Base-by-base conservation (phyloP, 2,329 filamentous ascomycete genomes). In the Epichloe glyceriae region DNA sequence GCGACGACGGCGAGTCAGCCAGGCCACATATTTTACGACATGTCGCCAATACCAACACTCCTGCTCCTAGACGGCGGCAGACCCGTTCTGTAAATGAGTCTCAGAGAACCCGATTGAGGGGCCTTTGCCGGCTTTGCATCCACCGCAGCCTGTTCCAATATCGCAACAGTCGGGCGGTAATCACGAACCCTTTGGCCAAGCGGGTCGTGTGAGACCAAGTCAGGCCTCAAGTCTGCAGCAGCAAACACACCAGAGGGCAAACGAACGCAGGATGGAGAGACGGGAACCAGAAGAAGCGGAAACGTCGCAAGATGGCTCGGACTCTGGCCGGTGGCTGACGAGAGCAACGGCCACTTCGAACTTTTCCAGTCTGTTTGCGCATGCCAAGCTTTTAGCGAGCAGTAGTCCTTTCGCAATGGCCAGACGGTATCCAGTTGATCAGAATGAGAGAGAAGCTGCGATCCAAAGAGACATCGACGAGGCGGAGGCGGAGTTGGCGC, bases 401-500 rank as follows among this genome's bases (percentile, higher is more conserved):
- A 56, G 52, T 26, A 54, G 51, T 33, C 53, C 55, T 41, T 53
- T 52, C n/a, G 30, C 41, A 7, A 46, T 44, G 14, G 39, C 14
- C 12, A 52, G 46, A 11, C 46, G 45, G 41, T 53, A 53, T 45
- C 50, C 50, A 20, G 37, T n/a, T 15, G 47, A 52, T 30, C 54
- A 56, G 40, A 57, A 53, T 43, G 60, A 61, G 47, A 51, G 54
- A 30, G 57, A 60, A 15, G 57, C 58, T 26, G 58, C 54, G 4
- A 54, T 61, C 19, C 58, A 60, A 42, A 50, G 52, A 35, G 55
- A 57, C 11, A 60, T 61, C 12, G 52, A 53, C 44, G 54, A 51
- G 11, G 50, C 53, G 2, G 55, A 57, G 40, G 44, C 42, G 1
- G 53, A 53, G n/a, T n/a, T 46, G 17, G 41, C 48, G 19, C 50